Evolutionary conservation across 805 yeast species (phyloP), one percentile per base, ranked within the genome.

Genomic region (Pichia kluyveri): DNA sequence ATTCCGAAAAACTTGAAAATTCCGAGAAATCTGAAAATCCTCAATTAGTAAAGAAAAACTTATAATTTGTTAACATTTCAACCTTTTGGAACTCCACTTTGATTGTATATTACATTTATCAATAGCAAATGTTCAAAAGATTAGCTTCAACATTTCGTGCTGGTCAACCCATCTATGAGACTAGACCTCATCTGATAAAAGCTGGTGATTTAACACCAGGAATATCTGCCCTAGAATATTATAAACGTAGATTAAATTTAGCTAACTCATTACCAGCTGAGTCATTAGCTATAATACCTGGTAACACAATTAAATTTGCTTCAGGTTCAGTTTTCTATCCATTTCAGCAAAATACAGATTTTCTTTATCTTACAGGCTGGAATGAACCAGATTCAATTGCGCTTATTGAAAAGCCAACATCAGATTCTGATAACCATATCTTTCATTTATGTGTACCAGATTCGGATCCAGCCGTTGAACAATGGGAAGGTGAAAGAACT

Each of bases 401-500:
- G 52, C 62, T 83, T 10, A 64, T 87, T 41, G 95, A 85, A 55
- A 82, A 80, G 55, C 76, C 80, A 40, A 14, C 37, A 34, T 66
- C 69, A 36, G 70, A 71, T 46, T 66, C 73, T 49, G 67, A 75
- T n/a, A 77, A 74, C 37, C 51, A 44, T 34, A 62, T 75, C 9
- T 77, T 86, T 54, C 91, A 86, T 56, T 76, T 93, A 83, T 68
- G 89, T 44, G 96, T 91, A 3, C 96, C 89, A 3, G 89, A 88
- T 15, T 83, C 84, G 60, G 85, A 90, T 60, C 75, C 79, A 7
- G 72, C 71, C 43, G 78, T 76, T 23, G 99, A 93, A 66, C 79
- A 83, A 53, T 93, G 99, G 99, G 97, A 91, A 57, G 99, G 99
- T 12, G 82, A 78, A 41, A 76, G 95, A 56, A 83, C 95, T 17